Evolutionary conservation across 2,329 filamentous ascomycete genomes (phyloP).

Genomic region (Chrysoporthe deuterocubensis): DNA sequence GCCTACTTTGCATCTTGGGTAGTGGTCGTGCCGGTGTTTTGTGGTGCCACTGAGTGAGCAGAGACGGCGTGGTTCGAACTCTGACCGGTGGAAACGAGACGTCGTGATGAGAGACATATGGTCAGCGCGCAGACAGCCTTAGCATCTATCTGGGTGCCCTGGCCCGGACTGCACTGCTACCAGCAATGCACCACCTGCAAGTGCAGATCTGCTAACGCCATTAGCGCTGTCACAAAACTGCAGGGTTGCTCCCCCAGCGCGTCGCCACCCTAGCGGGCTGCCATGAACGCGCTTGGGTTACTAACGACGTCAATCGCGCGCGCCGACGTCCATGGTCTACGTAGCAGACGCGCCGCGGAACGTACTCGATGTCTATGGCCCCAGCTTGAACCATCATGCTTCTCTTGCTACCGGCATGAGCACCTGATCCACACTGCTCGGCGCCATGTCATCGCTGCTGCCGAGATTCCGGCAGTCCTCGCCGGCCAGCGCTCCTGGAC

Average conservation of each 20-base stretch:
- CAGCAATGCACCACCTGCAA: not conserved
- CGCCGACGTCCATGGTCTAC: not conserved
- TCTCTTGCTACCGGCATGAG: not conserved
- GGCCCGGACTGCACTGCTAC: not conserved
- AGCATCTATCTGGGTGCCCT: too few species aligned
- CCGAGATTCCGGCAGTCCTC: conserved; percentile 41
- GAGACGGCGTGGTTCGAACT: not conserved
- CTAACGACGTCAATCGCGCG: too few species aligned
- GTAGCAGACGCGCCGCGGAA: not conserved
- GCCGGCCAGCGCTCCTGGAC: conserved; percentile 38
- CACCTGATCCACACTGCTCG: not conserved
- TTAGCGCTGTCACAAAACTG: not conserved
- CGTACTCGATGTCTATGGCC: not conserved
- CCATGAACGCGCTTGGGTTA: not conserved
- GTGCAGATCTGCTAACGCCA: not conserved
- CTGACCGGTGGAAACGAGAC: not conserved
- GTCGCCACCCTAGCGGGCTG: not conserved
- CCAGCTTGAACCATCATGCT: not conserved
- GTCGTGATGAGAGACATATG: not conserved
- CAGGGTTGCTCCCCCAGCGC: not conserved
- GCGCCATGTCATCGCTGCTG: conserved; percentile 38
- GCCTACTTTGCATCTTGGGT: not conserved
- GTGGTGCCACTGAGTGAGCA: not conserved
- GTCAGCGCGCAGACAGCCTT: too few species aligned
- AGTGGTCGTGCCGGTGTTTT: not conserved